These are phyloP conservation scores for Heterobasidion parviporum DNA, from an alignment of 1,284 basidiomycete species.

Conservation along the genomic window DNA sequence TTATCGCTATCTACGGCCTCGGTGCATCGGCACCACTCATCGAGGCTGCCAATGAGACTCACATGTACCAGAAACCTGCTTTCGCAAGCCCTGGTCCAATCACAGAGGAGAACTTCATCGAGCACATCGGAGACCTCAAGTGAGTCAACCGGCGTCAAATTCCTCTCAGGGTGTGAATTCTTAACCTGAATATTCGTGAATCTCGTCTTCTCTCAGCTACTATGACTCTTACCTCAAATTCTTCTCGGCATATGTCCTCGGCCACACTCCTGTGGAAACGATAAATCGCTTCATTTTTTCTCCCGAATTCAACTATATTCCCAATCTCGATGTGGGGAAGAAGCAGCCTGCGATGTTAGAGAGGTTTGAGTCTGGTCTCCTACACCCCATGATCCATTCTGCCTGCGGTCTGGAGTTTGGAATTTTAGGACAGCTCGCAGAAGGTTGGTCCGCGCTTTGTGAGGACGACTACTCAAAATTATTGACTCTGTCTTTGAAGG, in stretches of 20 bases:
- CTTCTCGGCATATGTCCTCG: constrained; percentile 38
- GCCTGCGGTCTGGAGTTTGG: constrained; percentile 61
- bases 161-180: too few relatives aligned
- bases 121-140: too few relatives aligned
- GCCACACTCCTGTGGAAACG: constrained; percentile 30
- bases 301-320: constrained; percentile 31
- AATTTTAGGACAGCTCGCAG: constrained; percentile 51
- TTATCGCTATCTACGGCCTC: too few relatives aligned
- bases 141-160: too few relatives aligned
- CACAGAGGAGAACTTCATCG: too few relatives aligned
- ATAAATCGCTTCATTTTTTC: constrained; percentile 56
- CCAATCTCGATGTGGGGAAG: constrained; percentile 12
- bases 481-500: constrained; percentile 16
- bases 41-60: too few relatives aligned
- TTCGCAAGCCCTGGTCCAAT: too few relatives aligned
- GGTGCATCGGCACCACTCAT: too few relatives aligned
- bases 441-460: constrained; percentile 32
- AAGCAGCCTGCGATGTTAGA: constrained; percentile 50
- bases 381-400: constrained; percentile 60
- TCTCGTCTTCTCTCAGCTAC: too few relatives aligned
- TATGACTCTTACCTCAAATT: constrained; percentile 41
- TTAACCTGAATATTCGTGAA: too few relatives aligned
- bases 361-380: constrained; percentile 46
- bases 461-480: not conserved
- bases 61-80: too few relatives aligned